Conservation (phyloP, 805 yeast species). For the Maudiozyma pseudohumilis region DNA sequence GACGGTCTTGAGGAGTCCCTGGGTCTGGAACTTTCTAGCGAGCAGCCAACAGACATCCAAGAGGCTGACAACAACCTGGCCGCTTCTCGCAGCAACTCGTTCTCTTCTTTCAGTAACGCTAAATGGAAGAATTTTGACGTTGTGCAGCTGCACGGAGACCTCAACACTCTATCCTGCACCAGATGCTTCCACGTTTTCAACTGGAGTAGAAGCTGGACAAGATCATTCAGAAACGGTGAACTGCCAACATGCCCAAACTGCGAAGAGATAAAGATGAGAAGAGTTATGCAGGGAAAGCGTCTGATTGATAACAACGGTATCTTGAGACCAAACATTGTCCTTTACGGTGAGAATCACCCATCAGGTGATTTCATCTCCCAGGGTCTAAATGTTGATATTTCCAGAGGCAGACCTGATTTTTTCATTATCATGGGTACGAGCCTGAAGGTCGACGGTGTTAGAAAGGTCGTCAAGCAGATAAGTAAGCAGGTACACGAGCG, state of each 20-base stretch:
- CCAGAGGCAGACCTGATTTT: slow-evolving; percentile 55
- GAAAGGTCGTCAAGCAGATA: slow-evolving; percentile 57
- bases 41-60: slow-evolving; percentile 10
- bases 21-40: slow-evolving; percentile 51
- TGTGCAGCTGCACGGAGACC: slow-evolving; percentile 85
- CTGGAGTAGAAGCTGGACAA: slow-evolving; percentile 51
- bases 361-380: slow-evolving; percentile 67
- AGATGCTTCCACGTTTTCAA: slow-evolving; percentile 46
- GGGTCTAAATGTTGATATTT: slow-evolving; percentile 56
- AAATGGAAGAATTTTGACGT: slow-evolving; percentile 62
- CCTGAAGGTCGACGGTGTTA: slow-evolving; percentile 82
- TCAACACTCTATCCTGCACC: slow-evolving; percentile 68
- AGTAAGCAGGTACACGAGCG: slow-evolving; percentile 64
- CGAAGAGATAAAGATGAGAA: slow-evolving; percentile 40
- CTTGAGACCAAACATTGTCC: slow-evolving; percentile 79
- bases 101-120: slow-evolving; percentile 1
- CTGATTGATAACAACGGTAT: slow-evolving; percentile 60
- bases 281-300: slow-evolving; percentile 65
- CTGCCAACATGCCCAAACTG: slow-evolving; percentile 76
- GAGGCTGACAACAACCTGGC: slow-evolving; percentile 2
- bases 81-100: not conserved
- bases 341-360: slow-evolving; percentile 93
- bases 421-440: slow-evolving; percentile 90
- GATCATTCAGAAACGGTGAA: slow-evolving; percentile 45
- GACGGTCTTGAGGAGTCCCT: slow-evolving; percentile 73